These are phyloP conservation scores for Hyphopichia burtonii DNA, from an alignment of 1,139 yeast genomes.

Conservation along the genomic window DNA sequence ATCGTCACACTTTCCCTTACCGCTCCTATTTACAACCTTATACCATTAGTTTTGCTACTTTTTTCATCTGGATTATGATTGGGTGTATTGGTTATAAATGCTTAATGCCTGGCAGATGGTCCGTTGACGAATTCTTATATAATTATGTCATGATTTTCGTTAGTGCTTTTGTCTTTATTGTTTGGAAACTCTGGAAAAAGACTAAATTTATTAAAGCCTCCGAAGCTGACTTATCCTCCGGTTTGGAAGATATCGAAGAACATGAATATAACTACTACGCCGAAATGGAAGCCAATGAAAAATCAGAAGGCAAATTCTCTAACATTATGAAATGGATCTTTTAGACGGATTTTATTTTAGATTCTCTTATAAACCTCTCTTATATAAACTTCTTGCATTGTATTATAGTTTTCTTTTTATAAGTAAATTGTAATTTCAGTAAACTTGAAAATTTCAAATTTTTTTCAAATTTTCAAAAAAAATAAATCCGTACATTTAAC, in stretches of 20 bases:
- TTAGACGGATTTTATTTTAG: neutral
- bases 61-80: constrained; percentile 25
- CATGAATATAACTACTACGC: constrained; percentile 44
- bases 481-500: too few species aligned
- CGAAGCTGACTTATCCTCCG: constrained; percentile 36
- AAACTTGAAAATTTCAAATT: too few species aligned
- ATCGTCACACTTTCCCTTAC: constrained; percentile 24
- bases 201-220: constrained; percentile 27
- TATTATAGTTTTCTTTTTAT: neutral
- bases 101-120: constrained; percentile 69
- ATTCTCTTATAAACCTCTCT: neutral
- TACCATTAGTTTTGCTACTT: constrained; percentile 22
- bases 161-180: constrained; percentile 25
- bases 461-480: too few species aligned
- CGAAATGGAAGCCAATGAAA: constrained; percentile 14
- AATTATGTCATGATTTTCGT: constrained; percentile 43
- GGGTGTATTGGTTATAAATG: constrained; percentile 46
- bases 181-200: constrained; percentile 35
- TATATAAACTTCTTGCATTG: neutral
- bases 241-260: constrained; percentile 41
- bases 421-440: too few species aligned
- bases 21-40: constrained; percentile 32
- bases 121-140: constrained; percentile 36
- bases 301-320: constrained; percentile 1
- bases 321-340: constrained; percentile 1